A percentile compares a stretch with the other conserved stretches of the same genome.
Evolutionary conservation across 257 asterid genomes (phyloP).

Genomic region (Salvia miltiorrhiza): DNA sequence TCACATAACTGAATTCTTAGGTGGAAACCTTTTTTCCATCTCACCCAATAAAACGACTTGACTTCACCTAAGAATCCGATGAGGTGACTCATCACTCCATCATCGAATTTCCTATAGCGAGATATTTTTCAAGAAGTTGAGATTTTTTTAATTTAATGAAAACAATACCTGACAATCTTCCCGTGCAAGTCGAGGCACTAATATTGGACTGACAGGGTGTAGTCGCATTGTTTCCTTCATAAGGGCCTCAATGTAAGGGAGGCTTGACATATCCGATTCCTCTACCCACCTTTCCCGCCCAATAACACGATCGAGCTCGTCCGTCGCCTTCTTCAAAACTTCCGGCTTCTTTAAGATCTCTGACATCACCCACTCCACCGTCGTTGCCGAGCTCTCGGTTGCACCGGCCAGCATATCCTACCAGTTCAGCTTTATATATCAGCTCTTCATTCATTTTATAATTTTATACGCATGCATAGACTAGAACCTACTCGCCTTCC

Average conservation of each 20-base stretch:
- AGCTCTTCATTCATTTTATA: no score
- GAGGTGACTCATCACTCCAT: no score
- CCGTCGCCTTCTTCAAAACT: constrained; percentile 57
- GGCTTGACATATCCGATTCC: constrained; percentile 32
- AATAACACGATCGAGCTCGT: constrained; percentile 65
- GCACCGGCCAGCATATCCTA: constrained; percentile 81
- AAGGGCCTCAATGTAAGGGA: constrained; percentile 40
- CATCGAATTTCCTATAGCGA: no score
- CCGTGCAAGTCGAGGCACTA: constrained; percentile 51
- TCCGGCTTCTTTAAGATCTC: constrained; percentile 42
- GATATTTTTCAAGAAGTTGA: no score
- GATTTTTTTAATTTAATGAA: no score
- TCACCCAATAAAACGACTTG: no score
- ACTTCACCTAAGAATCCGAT: no score
- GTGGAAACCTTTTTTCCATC: no score
- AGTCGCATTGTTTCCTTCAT: constrained; percentile 48
- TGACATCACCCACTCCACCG: constrained; percentile 85
- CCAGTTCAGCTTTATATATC: no score
- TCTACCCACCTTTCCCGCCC: constrained; percentile 50
- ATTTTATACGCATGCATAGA: no score
- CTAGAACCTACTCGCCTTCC: no score
- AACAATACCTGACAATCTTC: constrained; percentile 53
- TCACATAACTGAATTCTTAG: no score
- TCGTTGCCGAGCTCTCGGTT: constrained; percentile 75
- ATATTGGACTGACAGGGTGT: constrained; percentile 55